Evolutionary conservation across 2,329 filamentous ascomycete genomes (phyloP), one percentile per base, ranked within the genome.

Genomic region (Xenoacremonium recifei): DNA sequence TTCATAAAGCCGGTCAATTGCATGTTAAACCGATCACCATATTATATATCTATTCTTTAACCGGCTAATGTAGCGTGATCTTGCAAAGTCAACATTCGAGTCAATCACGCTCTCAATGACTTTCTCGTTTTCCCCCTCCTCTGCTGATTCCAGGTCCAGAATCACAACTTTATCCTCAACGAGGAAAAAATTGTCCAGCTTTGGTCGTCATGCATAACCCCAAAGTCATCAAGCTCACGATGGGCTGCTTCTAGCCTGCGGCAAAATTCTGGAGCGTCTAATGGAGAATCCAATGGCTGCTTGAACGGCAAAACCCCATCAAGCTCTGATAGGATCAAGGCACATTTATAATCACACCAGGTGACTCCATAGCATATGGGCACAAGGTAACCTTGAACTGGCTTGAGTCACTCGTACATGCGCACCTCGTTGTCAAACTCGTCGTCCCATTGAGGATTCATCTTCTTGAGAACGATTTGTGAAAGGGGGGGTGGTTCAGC

Each of bases 371-470:
- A 45, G 41, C 19, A 50, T 16, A 46, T 20, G 10, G 44, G 51
- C 16, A 53, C 36, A 11, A 44, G 20, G 13, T 13, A 31, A 12
- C 50, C 50, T 27, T 54, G 42, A 6, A 49, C 18, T n/a, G 40
- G 20, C 5, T 30, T 12, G 6, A 49, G 35, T 21, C 25, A 25
- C 15, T 39, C 15, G n/a, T 53, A 53, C 5, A 43, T 51, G 20
- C 5, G n/a, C 25, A 44, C 40, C 35, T 53, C 45, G 31, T 46
- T 50, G 18, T 47, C 35, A 19, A 53, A 53, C 33, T 51, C 51
- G 9, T 44, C 36, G n/a, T 49, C 44, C 43, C 37, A 47, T 12
- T 41, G 25, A 1, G 29, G 27, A 30, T 55, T 53, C 13, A 34
- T 35, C 19, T 40, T 42, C 39, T 55, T 51, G 6, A 55, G 25